phyloP scores from a whole-genome alignment of 306 rosid species.

The Morella rubra region DNA sequence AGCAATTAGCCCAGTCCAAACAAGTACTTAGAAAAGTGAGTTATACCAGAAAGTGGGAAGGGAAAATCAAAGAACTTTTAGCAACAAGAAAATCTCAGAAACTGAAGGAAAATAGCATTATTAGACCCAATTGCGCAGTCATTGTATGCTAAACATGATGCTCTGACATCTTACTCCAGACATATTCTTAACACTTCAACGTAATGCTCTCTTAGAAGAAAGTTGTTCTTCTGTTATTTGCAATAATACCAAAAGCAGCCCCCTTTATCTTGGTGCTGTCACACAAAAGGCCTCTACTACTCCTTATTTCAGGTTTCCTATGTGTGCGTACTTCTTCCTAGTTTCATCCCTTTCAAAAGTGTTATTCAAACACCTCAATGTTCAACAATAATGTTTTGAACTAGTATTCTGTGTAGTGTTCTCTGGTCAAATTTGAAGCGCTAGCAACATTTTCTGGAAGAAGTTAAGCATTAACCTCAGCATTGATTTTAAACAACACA shows the following conservation, averaged over 20 bases:
- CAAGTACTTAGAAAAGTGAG: background rate
- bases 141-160: background rate
- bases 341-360: background rate
- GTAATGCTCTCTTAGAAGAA: background rate
- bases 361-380: background rate
- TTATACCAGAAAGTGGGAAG: slow-evolving; percentile 4
- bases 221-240: background rate
- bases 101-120: background rate
- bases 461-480: background rate
- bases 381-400: background rate
- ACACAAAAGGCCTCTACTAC: background rate
- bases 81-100: background rate
- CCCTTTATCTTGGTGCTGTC: background rate
- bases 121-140: background rate
- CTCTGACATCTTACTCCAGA: background rate
- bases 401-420: background rate
- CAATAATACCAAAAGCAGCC: background rate
- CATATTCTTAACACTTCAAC: background rate
- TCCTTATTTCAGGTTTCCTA: background rate
- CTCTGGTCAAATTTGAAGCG: background rate
- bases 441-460: background rate
- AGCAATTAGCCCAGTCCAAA: background rate
- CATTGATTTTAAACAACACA: background rate
- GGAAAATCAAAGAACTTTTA: background rate
- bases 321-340: background rate